Percentiles rank a stretch among this genome's conserved stretches.
These are phyloP conservation scores for Schizophyllum amplum DNA, from an alignment of 1,284 basidiomycete genomes.

Conservation along the genomic window DNA sequence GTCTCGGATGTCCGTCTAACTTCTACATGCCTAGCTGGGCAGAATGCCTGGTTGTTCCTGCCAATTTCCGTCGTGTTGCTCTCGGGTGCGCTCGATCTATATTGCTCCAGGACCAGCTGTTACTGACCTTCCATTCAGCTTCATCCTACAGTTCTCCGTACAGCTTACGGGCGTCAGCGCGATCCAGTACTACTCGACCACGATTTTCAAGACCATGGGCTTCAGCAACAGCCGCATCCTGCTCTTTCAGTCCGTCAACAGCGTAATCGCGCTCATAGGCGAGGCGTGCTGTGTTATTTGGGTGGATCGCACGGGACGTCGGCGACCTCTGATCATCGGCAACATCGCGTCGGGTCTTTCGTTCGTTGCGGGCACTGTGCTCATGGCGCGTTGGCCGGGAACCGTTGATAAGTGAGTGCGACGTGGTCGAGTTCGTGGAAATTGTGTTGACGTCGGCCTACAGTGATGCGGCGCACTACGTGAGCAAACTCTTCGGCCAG, in stretches of 20 bases:
- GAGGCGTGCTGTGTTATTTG: conserved; percentile 48
- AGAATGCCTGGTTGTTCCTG: conserved; percentile 41
- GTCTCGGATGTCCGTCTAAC: background rate
- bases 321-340: conserved; percentile 44
- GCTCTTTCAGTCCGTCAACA: conserved; percentile 55
- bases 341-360: conserved; percentile 45
- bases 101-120: background rate
- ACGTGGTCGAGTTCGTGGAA: background rate
- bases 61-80: conserved; percentile 34
- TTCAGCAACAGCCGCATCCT: conserved; percentile 46
- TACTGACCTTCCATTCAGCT: conserved; percentile 15
- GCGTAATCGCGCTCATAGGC: conserved; percentile 49
- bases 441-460: background rate
- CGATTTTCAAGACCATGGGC: conserved; percentile 31
- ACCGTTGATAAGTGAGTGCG: conserved; percentile 32
- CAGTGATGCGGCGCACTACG: conserved; percentile 21
- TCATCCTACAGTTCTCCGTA: conserved; percentile 34
- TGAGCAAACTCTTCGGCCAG: conserved; percentile 11
- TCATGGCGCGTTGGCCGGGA: conserved; percentile 44
- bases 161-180: conserved; percentile 36
- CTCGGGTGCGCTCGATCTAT: conserved; percentile 21
- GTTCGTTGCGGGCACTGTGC: conserved; percentile 42
- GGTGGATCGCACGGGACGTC: conserved; percentile 48
- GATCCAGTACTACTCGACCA: conserved; percentile 35
- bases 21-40: conserved; percentile 23